These are phyloP conservation scores for Suhomyces anneliseae DNA, from an alignment of 1,139 yeast species.

Conservation along the genomic window DNA sequence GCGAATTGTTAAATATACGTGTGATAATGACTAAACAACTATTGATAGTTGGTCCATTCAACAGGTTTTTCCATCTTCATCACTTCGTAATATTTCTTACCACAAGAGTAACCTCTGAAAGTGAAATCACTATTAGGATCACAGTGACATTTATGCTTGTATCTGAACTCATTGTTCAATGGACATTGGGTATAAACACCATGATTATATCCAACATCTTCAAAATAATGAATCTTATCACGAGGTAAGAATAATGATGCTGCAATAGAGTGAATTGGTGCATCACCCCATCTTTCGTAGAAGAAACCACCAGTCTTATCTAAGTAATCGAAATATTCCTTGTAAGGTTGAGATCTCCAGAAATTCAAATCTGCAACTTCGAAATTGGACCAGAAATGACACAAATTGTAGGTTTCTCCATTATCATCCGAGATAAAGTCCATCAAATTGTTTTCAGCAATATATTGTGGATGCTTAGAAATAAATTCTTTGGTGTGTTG, in stretches of 20 bases:
- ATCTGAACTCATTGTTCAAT: slow-evolving; percentile 43
- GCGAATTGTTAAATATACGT: neutral
- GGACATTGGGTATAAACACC: slow-evolving; percentile 63
- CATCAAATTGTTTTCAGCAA: slow-evolving; percentile 49
- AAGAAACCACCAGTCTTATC: slow-evolving; percentile 85
- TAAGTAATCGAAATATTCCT: slow-evolving; percentile 65
- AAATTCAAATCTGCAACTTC: slow-evolving; percentile 80
- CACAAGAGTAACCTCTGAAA: slow-evolving; percentile 56
- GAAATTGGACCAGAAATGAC: slow-evolving; percentile 94
- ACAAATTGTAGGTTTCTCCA: slow-evolving; percentile 69
- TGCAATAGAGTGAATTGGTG: slow-evolving; percentile 86
- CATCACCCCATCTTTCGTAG: slow-evolving; percentile 97
- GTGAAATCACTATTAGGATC: slow-evolving; percentile 52
- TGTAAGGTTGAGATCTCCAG: slow-evolving; percentile 69
- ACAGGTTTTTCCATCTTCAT: slow-evolving; percentile 44
- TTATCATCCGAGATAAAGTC: slow-evolving; percentile 58
- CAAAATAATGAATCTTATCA: slow-evolving; percentile 72
- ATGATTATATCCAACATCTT: slow-evolving; percentile 81
- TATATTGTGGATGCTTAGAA: slow-evolving; percentile 40
- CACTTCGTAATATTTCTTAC: slow-evolving; percentile 48
- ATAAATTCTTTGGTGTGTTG: slow-evolving; percentile 52
- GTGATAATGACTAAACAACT: too few species aligned
- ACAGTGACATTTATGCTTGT: slow-evolving; percentile 50
- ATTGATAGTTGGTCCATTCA: slow-evolving; percentile 16
- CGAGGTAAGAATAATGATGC: slow-evolving; percentile 69